Evolutionary conservation across 1,139 yeast genomes (phyloP), one percentile per base, ranked within the genome.

Genomic region (Pneumocystis murina): DNA sequence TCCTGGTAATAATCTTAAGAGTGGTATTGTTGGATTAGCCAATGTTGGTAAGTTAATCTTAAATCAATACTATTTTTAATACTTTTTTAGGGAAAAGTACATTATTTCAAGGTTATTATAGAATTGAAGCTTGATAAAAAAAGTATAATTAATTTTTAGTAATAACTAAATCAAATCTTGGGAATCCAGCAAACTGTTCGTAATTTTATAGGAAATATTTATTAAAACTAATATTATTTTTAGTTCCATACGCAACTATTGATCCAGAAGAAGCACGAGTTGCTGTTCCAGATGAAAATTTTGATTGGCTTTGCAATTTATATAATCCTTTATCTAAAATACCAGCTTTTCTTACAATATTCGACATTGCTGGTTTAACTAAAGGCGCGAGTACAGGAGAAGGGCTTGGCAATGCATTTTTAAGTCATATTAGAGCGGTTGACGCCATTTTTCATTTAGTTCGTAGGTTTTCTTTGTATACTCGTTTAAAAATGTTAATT

Each of bases 191-290:
- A 68, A 92, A 92, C 77, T 92, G 91, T 48, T 24, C 16, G 40
- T 58, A 12, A 30, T 58, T 58, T 58, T 30, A 40, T 24, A 30
- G 28, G 28, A 58, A 24, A 30, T 12, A 58, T 38, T 7, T 40
- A 17, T 58, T 12, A 38, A 38, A 12, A 12, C 41, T 40, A 1
- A 33, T 38, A 20, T 10, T 28, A 2, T 58, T 20, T 20, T 40
- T 40, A 58, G 60, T 65, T 75, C 98, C 98, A 54, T 92, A 91
- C 74, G 98, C 98, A 65, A 92, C 98, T 67, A 92, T 92, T 77
- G 98, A 92, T 71, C 98, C 98, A 62, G 98, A 92, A 80, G 98
- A 92, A 79, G 97, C 98, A 63, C 83, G 96, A 76, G 96, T 91
- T 67, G 85, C 87, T 72, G 98, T 92, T 65, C 98, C 98, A 70